Conservation (phyloP, 2,329 filamentous ascomycete genomes). For the Hysterium pulicare region DNA sequence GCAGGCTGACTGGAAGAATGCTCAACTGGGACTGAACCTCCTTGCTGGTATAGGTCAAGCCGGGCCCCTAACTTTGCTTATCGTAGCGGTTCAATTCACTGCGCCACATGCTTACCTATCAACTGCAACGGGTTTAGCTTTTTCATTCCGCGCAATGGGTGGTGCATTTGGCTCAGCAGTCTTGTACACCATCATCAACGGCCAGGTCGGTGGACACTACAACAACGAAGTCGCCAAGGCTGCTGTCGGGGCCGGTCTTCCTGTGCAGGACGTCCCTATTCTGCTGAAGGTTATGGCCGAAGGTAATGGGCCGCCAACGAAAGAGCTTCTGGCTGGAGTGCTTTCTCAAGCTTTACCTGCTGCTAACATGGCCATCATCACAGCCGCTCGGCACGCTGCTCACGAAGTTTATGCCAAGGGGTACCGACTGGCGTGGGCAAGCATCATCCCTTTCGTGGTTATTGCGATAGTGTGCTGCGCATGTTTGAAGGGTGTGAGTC, state of each 20-base stretch:
- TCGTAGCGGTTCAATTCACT: slow-evolving; percentile 30
- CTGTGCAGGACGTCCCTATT: slow-evolving; percentile 14
- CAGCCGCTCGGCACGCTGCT: slow-evolving; percentile 22
- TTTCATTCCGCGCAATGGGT: slow-evolving; percentile 31
- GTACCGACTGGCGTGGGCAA: slow-evolving; percentile 29
- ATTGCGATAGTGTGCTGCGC: slow-evolving; percentile 21
- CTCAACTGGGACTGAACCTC: slow-evolving; percentile 25
- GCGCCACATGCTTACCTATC: slow-evolving; percentile 28
- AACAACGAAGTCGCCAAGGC: slow-evolving; percentile 18
- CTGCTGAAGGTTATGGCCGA: slow-evolving; percentile 20
- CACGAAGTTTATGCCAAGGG: slow-evolving; percentile 28
- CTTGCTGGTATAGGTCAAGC: slow-evolving; percentile 25
- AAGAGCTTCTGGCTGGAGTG: no score
- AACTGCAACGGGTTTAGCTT: slow-evolving; percentile 31
- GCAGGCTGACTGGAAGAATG: slow-evolving; percentile 16
- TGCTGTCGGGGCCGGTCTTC: slow-evolving; percentile 20
- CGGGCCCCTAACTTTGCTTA: slow-evolving; percentile 29
- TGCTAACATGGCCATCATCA: slow-evolving; percentile 15
- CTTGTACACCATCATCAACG: slow-evolving; percentile 27
- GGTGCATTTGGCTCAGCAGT: slow-evolving; percentile 31
- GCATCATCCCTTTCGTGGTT: slow-evolving; percentile 29
- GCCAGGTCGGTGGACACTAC: slow-evolving; percentile 19
- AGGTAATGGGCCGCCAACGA: slow-evolving; percentile 10
- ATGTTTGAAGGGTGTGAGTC: slow-evolving; percentile 25
- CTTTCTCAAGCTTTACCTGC: slow-evolving; percentile 15